These are phyloP conservation scores for Aechmea fasciata DNA, from an alignment of 176 grass and related monocot species.

Conservation along the genomic window DNA sequence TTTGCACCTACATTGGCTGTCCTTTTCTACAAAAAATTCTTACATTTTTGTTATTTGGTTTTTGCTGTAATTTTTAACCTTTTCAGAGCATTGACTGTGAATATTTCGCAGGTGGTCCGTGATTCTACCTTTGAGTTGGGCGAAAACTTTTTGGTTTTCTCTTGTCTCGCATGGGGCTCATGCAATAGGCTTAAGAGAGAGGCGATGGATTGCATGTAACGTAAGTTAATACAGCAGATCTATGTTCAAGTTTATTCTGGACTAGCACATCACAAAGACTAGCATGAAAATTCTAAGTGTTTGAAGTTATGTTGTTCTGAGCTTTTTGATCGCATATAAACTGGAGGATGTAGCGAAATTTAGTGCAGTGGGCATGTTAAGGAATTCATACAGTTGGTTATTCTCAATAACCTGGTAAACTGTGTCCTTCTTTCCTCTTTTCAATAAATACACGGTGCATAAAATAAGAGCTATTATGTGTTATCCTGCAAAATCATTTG, in stretches of 20 bases:
- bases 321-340: too few species aligned
- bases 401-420: too few species aligned
- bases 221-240: constrained; percentile 25
- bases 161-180: constrained; percentile 54
- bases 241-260: neutral
- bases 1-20: neutral
- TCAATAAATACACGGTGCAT: too few species aligned
- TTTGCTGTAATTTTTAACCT: neutral
- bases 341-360: too few species aligned
- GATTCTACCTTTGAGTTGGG: constrained; percentile 77
- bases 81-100: constrained; percentile 10
- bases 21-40: neutral
- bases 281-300: neutral
- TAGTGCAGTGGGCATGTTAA: too few species aligned
- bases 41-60: neutral
- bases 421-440: too few species aligned
- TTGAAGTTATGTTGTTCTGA: neutral
- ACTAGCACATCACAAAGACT: too few species aligned
- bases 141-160: constrained; percentile 73
- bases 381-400: too few species aligned
- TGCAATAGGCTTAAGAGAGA: constrained; percentile 78
- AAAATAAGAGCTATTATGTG: too few species aligned
- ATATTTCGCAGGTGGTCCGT: constrained; percentile 61
- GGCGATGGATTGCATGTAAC: constrained; percentile 71
- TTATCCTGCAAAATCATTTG: too few species aligned